Conservation (phyloP, 192 early-diverging fungal species). For the Diversispora eburnea region DNA sequence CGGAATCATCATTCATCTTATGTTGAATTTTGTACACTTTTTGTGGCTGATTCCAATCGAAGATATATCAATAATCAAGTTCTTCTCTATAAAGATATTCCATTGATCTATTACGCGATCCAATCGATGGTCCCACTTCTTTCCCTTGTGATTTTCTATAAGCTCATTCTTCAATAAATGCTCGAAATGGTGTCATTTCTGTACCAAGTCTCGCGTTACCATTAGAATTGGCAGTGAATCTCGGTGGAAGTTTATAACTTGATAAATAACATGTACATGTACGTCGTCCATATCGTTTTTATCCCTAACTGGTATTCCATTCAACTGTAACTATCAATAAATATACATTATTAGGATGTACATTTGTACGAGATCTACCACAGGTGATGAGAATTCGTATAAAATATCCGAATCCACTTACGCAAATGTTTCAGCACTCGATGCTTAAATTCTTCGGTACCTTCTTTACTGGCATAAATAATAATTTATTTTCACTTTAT, state of each 20-base stretch:
- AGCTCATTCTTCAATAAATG: conserved; percentile 92
- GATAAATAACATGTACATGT: conserved; percentile 88
- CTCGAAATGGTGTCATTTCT: conserved; percentile 97
- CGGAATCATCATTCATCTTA: conserved; percentile 84
- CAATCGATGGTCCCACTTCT: conserved; percentile 91
- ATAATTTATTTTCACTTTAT: conserved; percentile 62
- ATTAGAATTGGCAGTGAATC: conserved; percentile 88
- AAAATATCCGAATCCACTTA: conserved; percentile 90
- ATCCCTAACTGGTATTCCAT: conserved; percentile 70
- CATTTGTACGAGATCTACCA: conserved; percentile 69
- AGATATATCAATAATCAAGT: conserved; percentile 80
- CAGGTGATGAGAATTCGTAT: conserved; percentile 73
- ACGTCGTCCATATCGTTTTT: conserved; percentile 73
- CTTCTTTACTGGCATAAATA: conserved; percentile 67
- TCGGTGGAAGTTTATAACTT: conserved; percentile 87
- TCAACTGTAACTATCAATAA: conserved; percentile 89
- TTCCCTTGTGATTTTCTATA: conserved; percentile 71
- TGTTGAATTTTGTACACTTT: conserved; percentile 99
- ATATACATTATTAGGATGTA: conserved; percentile 87
- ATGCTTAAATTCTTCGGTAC: conserved; percentile 72
- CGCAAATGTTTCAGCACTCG: conserved; percentile 77
- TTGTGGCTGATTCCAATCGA: conserved; percentile 84
- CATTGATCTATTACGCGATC: conserved; percentile 86
- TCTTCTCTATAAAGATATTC: conserved; percentile 98
- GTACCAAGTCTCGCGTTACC: conserved; percentile 96